Evolutionary conservation across 352 stramenopile genomes (phyloP).

Genomic region (Phytophthora vignae): DNA sequence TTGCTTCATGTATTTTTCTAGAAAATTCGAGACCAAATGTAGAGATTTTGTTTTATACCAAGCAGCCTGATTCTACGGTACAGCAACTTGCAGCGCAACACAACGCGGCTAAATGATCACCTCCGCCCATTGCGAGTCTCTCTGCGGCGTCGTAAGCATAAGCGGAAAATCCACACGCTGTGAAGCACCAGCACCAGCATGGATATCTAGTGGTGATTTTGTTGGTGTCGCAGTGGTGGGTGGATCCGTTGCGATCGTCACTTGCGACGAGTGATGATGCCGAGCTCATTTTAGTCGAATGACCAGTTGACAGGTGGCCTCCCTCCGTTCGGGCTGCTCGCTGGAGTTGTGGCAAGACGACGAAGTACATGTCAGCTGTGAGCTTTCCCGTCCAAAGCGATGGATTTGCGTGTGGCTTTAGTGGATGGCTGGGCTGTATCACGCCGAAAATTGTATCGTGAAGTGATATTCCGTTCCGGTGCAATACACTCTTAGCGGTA

Average conservation of each 20-base stretch:
- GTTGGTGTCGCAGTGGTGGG: not conserved
- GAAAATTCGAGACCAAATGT: constrained; percentile 19
- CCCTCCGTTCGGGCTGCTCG: not conserved
- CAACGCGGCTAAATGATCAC: not conserved
- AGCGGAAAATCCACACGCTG: not conserved
- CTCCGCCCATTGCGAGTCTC: not conserved
- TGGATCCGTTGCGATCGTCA: not conserved
- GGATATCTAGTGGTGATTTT: not conserved
- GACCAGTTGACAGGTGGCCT: not conserved
- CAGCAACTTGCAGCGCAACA: no score
- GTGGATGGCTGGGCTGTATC: no score
- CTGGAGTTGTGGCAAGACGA: not conserved
- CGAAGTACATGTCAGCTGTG: not conserved
- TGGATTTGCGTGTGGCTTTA: no score
- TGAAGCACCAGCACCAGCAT: not conserved
- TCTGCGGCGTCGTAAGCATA: not conserved
- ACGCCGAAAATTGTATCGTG: no score
- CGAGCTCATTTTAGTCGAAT: constrained; percentile 2
- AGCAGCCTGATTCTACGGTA: not conserved
- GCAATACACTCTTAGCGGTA: no score
- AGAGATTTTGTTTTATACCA: not conserved
- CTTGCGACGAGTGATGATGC: not conserved
- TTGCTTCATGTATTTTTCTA: constrained; percentile 8
- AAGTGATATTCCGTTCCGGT: no score
- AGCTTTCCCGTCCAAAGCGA: no score